These are phyloP conservation scores for Physocladia obscura DNA, from an alignment of 192 early-diverging fungal genomes.

Conservation along the genomic window DNA sequence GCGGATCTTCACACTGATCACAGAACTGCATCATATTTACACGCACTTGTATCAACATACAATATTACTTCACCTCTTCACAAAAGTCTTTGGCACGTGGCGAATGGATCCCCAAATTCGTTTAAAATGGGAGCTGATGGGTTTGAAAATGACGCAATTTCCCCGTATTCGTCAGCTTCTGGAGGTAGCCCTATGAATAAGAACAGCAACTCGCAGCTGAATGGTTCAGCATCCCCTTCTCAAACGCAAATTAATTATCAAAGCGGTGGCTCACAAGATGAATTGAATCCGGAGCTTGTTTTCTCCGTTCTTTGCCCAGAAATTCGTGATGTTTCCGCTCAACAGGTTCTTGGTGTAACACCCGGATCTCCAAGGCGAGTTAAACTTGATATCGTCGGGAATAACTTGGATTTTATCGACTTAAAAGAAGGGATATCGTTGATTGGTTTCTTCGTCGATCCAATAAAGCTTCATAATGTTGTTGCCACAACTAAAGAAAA, in stretches of 20 bases:
- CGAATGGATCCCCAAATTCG: too few relatives aligned
- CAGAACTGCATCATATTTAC: conserved; percentile 19
- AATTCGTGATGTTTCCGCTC: conserved; percentile 25
- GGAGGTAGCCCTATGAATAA: too few relatives aligned
- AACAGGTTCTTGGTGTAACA: conserved; percentile 24
- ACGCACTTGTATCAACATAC: conserved; percentile 24
- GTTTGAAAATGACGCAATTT: background rate
- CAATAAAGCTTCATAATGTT: conserved; percentile 21
- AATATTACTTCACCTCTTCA: conserved; percentile 15
- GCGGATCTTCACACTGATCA: conserved; percentile 27
- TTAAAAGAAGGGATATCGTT: conserved; percentile 29
- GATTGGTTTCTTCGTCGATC: conserved; percentile 30
- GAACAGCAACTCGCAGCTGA: too few relatives aligned
- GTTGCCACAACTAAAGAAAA: conserved; percentile 31
- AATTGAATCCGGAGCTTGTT: conserved; percentile 17
- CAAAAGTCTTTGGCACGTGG: conserved; percentile 1
- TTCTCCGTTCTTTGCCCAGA: conserved; percentile 18
- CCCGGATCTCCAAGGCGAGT: conserved; percentile 23
- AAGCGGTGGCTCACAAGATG: background rate
- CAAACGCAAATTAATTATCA: too few relatives aligned
- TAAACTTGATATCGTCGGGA: conserved; percentile 29
- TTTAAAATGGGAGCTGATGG: background rate
- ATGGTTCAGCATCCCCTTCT: background rate
- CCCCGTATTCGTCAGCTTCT: background rate
- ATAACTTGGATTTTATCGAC: conserved; percentile 37